Percentiles rank a stretch among this genome's conserved stretches.
Conservation (phyloP, 805 yeast species). For the Hanseniaspora lachancei region DNA sequence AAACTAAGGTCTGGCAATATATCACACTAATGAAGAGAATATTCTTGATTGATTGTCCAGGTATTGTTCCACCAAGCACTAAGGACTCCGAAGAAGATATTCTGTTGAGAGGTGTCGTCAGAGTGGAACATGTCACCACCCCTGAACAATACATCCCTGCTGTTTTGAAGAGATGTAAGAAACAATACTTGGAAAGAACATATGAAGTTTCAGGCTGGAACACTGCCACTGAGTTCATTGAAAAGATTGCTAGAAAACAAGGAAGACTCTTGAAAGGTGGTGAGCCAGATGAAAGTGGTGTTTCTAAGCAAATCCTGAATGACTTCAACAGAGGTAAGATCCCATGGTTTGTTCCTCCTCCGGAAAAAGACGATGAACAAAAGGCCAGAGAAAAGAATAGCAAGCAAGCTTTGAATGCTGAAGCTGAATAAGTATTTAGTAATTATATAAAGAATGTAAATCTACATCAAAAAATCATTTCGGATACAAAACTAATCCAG, state of each 20-base stretch:
- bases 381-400: background rate
- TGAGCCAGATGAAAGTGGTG: conserved; percentile 91
- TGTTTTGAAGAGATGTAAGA: conserved; percentile 69
- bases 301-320: conserved; percentile 76
- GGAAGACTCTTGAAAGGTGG: conserved; percentile 94
- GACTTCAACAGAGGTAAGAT: conserved; percentile 95
- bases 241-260: conserved; percentile 78
- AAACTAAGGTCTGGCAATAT: conserved; percentile 98
- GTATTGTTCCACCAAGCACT: conserved; percentile 90
- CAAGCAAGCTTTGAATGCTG: background rate
- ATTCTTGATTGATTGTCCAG: conserved; percentile 94
- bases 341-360: conserved; percentile 96
- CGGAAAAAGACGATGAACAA: conserved; percentile 45
- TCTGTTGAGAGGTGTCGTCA: conserved; percentile 88
- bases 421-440: background rate
- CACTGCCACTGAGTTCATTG: conserved; percentile 65
- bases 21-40: conserved; percentile 93
- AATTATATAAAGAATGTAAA: background rate
- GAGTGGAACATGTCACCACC: conserved; percentile 92
- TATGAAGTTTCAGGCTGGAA: conserved; percentile 90
- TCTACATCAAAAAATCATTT: background rate
- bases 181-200: conserved; percentile 85
- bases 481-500: background rate
- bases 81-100: conserved; percentile 87
- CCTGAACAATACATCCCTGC: conserved; percentile 95